Base-by-base conservation (phyloP, 2,329 filamentous ascomycete genomes). In the Aspergillus uvarum region DNA sequence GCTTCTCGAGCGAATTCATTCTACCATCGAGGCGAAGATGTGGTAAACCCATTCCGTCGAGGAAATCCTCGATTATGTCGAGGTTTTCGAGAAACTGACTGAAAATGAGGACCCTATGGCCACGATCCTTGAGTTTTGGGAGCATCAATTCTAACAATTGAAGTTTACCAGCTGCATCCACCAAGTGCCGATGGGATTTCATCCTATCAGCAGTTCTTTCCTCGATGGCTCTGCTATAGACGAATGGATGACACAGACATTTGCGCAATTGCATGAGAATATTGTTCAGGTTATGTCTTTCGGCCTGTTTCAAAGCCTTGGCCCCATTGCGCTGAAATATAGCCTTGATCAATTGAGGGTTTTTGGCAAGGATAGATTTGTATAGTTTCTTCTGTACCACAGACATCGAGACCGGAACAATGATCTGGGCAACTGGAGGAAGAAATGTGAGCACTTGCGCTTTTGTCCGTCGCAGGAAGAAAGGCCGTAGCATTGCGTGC, bases 221-320 rank as follows among this genome's bases (percentile, higher is more conserved):
- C 76, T 99, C 96, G 59, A 99, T 95, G 22, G 90, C 88, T 47
- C 86, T 83, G 69, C 88, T 97, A 80, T 97, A 99, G 53, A 98
- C 87, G 72, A 98, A 99, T 0, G 96, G 95, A 75, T 99, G 96
- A 65, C 94, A 97, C 2, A 99, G 82, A 65, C 92, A 96, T 74
- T 97, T 98, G 19, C 95, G 87, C 19, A 99, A 83, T 74, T 99
- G 95, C 85, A 97, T 92, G 48, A 99, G 77, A 44, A 99, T 96
- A 68, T 99, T 99, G 82, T 89, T 96, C 59, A 98, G 78, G 63
- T 87, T 94, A 47, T 90, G 88, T 5, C 89, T 85, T 60, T 98
- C 93, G 16, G 82, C 83, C 29, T 83, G 81, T 68, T 88, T 90
- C 53, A 92, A 22, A 5, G 49, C 24, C 51, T 75, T 78, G 63